phyloP scores from a whole-genome alignment of 768 basidiomycete species.

The Hygrocybe coccinea region DNA sequence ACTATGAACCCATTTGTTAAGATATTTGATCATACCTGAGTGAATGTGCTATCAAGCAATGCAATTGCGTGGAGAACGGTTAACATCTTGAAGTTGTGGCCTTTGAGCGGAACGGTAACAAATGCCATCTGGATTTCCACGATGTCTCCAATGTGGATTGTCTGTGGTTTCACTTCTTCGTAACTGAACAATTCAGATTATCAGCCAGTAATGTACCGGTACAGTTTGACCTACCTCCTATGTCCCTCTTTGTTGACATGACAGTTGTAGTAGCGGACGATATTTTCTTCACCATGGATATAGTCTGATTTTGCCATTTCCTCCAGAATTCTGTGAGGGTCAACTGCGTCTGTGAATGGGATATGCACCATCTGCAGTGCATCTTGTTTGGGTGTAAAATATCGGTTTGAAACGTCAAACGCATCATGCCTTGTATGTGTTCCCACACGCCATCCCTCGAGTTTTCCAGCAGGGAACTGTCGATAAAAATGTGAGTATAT shows the following conservation, averaged over 20 bases:
- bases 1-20: conserved; percentile 1
- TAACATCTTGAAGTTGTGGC: conserved; percentile 8
- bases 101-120: conserved; percentile 6
- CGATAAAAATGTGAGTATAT: conserved; percentile 3
- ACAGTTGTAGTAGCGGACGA: background rate
- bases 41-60: conserved; percentile 13
- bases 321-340: no score
- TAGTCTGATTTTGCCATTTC: background rate
- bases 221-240: background rate
- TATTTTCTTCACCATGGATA: background rate
- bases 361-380: no score
- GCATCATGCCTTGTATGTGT: background rate
- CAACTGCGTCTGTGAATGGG: no score
- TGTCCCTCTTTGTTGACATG: background rate
- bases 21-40: conserved; percentile 2
- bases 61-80: conserved; percentile 9
- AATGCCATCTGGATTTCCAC: conserved; percentile 17
- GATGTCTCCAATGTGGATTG: conserved; percentile 14
- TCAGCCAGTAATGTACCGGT: background rate
- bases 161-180: conserved; percentile 1
- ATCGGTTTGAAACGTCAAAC: no score
- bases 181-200: conserved; percentile 9
- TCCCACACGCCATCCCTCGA: background rate
- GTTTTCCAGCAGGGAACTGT: conserved; percentile 2
- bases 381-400: no score